Conservation (phyloP, 257 asterid genomes). For the Solanum pinnatisectum region DNA sequence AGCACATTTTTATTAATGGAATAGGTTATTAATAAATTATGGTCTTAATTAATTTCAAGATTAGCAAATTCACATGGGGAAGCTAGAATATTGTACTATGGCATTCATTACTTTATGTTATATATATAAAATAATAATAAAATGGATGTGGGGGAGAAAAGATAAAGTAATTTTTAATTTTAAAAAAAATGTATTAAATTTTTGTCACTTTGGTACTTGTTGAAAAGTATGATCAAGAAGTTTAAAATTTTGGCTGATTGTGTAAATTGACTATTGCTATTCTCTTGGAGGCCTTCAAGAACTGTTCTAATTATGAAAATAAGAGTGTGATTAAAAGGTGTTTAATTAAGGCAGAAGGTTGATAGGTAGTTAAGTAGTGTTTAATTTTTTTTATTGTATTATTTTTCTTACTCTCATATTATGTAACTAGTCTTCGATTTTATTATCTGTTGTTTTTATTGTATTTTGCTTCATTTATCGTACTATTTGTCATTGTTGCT, state of each 20-base stretch:
- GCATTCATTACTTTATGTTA: not conserved
- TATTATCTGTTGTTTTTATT: too few species aligned
- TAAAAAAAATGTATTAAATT: not conserved
- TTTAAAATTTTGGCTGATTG: not conserved
- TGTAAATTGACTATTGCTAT: not conserved
- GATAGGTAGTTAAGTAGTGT: too few species aligned
- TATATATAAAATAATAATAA: not conserved
- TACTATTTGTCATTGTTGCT: not conserved
- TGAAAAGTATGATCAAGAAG: slow-evolving; percentile 6
- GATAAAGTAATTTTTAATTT: not conserved
- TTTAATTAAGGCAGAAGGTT: not conserved
- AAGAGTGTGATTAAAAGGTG: not conserved
- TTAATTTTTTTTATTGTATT: too few species aligned
- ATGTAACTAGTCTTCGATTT: too few species aligned
- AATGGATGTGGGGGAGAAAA: not conserved
- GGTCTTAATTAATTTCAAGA: not conserved
- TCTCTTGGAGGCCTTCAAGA: not conserved
- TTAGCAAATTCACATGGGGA: not conserved
- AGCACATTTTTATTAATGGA: not conserved
- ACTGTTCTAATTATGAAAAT: not conserved
- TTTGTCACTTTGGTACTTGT: not conserved
- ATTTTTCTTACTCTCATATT: not conserved
- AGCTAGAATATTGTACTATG: not conserved
- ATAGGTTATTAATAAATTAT: not conserved
- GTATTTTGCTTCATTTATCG: not conserved